Base-by-base conservation (phyloP, 352 stramenopile species). In the Pythium phragmitis region DNA sequence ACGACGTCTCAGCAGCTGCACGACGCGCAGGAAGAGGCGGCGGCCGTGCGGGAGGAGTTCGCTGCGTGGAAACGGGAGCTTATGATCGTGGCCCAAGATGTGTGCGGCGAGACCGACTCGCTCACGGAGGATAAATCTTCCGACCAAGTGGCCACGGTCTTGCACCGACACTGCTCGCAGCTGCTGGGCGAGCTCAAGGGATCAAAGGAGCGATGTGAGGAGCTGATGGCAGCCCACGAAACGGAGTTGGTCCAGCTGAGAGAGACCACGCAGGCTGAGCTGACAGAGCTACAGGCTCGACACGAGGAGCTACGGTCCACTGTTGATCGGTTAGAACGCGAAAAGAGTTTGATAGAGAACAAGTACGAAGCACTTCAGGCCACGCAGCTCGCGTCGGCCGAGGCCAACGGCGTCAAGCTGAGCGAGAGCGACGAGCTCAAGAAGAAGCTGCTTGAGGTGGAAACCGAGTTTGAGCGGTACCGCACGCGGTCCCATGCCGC, bases 381-480 rank as follows among this genome's bases (percentile, higher is more conserved):
- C 70, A 30, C 70, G 69, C 17, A 67, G 50, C 4, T 64, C 4
- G 53, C 8, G 36, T 47, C n/a, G 49, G 28, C n/a, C 46, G 52
- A 60, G 52, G 34, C 55, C 39, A 65, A 47, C 46, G 61, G 37
- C 63, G 67, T 7, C 56, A 73, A 57, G 56, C 6, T 28, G 14
- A 49, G 19, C 23, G 60, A 81, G 47, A 60, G 68, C 0, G 41
- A 63, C 9, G 55, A 65, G 21, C 26, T 85, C 14, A 53, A 72
- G 33, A 72, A 74, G 33, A 65, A 82, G 39, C 60, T 92, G 5
- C 37, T 57, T 6, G 68, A 72, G 8, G 43, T 85, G 0, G 74
- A 74, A 51, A 61, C 30, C 13, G 80, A 91, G 23, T 94, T 89
- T 54, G 82, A 91, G 56, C 67, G 73, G 46, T 94, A 94, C 42